Evolutionary conservation across 164 flowering plant species (phyloP), one percentile per base, ranked within the genome.

Genomic region (Berberis vulgaris): DNA sequence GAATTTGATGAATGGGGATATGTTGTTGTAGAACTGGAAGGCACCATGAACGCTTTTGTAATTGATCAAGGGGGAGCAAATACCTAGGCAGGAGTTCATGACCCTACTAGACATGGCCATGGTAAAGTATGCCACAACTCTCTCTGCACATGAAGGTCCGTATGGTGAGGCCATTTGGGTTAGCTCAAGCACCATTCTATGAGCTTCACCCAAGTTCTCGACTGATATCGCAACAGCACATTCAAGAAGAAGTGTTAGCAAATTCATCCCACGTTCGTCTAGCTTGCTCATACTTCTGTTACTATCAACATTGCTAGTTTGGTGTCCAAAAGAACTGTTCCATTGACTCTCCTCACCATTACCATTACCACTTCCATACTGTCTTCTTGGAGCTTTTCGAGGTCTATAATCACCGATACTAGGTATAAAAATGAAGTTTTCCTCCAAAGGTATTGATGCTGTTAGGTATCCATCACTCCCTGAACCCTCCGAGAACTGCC

Each of bases 161-260:
- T 85, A 84, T 0, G 94, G 90, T 2, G 94, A 83, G 3, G 86
- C 84, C 76, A 76, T 69, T 62, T 84, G 90, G n/a, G 78, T 79
- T 0, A 87, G 76, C 75, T 85, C 87, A 49, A 87, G 91, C 39
- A 79, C 53, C 82, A 83, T 80, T 56, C 79, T 69, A 60, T 83
- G 88, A 55, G 91, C 91, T 61, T 85, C 86, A 1, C 78, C 76
- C 7, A 87, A 64, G 53, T 87, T 84, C 38, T 87, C 87, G 2
- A 85, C 84, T 0, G 95, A 85, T 2, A 87, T 80, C 2, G 88
- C 86, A 12, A 84, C 89, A 0, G 87, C 91, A 69, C 86, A 85
- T 54, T 87, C 95, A 2, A 87, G 62, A 7, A 87, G 84, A 43
- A 69, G 79, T 5, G 81, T 72, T 8, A 87, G 70, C 40, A 82